Evolutionary conservation across 176 grass and related monocot genomes (phyloP), one percentile per base, ranked within the genome.

Genomic region (Triticum monococcum): DNA sequence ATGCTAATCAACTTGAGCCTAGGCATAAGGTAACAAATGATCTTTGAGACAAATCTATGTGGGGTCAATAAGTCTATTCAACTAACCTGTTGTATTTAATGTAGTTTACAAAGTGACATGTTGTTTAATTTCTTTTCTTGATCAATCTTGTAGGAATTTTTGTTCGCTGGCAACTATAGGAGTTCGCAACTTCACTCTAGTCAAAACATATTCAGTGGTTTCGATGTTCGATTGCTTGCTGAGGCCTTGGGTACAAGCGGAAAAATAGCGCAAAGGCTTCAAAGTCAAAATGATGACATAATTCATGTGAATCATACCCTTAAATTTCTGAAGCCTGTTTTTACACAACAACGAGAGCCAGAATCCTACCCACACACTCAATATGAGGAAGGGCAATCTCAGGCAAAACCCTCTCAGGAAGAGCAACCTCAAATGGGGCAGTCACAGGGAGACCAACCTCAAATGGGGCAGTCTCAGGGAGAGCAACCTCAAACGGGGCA

Each of bases 221-320:
- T 91, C 41, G 59, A 85, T 35, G 60, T 18, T 4, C 24, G 73
- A 30, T 22, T 88, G 14, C 72, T 88, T 26, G 35, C 68, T 2
- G 75, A 91, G 66, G 43, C 81, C 24, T 70, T 91, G 0, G 86
- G 86, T 63, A 62, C 85, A 16, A 85, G 67, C 31, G 24, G 35
- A 18, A 65, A 91, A 23, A 18, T 45, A 22, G 77, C 20, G 9
- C 75, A 57, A 25, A 85, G 31, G 46, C 28, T 91, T 20, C 81
- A 91, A 67, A 91, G 76, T 50, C 81, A 61, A 28, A 80, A 88
- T 50, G 81, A 81, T 18, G 81, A 91, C 31, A 91, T 91, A 7
- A 35, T 91, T 37, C 81, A 38, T 36, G 81, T 91, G 33, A 12
- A 79, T 4, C 75, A 69, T 54, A 86, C 76, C 7, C 81, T 88